Evolutionary conservation across 352 stramenopile species (phyloP), one percentile per base, ranked within the genome.

Genomic region (Phytophthora ohioensis): DNA sequence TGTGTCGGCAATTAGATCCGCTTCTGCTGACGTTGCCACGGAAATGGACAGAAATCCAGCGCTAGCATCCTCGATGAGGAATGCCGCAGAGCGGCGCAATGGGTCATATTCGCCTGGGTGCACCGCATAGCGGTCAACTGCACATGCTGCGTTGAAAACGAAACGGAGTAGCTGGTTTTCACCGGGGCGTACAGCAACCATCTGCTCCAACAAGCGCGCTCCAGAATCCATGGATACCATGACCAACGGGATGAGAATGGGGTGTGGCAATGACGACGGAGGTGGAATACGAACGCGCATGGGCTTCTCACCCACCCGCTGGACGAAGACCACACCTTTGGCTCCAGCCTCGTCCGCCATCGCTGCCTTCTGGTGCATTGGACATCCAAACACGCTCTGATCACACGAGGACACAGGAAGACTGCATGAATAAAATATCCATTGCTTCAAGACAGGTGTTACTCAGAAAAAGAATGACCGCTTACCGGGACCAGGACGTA

Each of bases 171-270:
- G 76, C 32, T 82, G 69, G 10, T 34, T 69, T 49, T 87, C 67
- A 15, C 48, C 58, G 9, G 73, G 73, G 6, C 74, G 77, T 0
- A 73, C 71, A 31, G 41, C 59, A 35, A 43, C 57, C 67, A 91
- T 73, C 48, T 73, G 69, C 38, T 85, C 74, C 4, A 88, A 47
- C 11, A 89, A 75, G 5, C 73, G 78, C 12, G 68, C 69, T 39
- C 87, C 87, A 17, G 87, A 88, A 64, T 88, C 79, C 21, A 62
- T 75, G n/a, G 85, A 84, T 39, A 93, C 69, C 85, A 93, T 93
- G 30, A 88, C 83, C 34, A 94, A 61, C 2, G 85, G 82, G 15
- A 91, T 69, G 3, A 52, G 48, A 30, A 92, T 82, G 7, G 77
- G 63, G 38, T 77, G 78, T 12, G 80, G 81, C 2, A 90, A 62